phyloP scores from a whole-genome alignment of 805 yeast genomes.

The Candida vartiovaarae region DNA sequence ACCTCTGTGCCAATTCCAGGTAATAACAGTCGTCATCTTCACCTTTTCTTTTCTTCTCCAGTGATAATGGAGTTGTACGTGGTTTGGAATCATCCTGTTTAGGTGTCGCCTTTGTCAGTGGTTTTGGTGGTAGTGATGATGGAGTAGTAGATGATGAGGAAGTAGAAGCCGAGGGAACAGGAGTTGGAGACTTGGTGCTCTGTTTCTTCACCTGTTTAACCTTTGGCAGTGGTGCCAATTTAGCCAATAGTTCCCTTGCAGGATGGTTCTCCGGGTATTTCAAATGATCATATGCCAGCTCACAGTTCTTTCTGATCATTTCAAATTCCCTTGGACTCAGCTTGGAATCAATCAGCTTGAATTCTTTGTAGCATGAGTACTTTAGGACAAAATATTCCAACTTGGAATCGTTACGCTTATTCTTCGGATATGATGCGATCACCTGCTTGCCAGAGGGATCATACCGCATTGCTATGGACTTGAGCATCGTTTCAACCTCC shows the following conservation, averaged over 20 bases:
- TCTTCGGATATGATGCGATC: constrained; percentile 24
- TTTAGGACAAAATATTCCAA: constrained; percentile 29
- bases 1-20: constrained; percentile 37
- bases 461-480: constrained; percentile 23
- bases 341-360: constrained; percentile 12
- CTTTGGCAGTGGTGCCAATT: not conserved
- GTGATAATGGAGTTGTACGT: not conserved
- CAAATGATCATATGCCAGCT: constrained; percentile 14
- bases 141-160: not conserved
- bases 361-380: constrained; percentile 27
- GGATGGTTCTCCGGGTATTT: constrained; percentile 11
- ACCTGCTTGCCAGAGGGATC: constrained; percentile 18
- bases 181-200: not conserved
- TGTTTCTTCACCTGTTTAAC: not conserved
- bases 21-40: constrained; percentile 29
- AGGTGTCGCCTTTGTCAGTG: not conserved
- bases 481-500: constrained; percentile 25
- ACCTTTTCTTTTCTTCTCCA: constrained; percentile 6
- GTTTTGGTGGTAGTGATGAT: not conserved
- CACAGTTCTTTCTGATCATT: constrained; percentile 10
- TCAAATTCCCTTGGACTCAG: constrained; percentile 5
- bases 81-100: not conserved
- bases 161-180: not conserved
- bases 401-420: constrained; percentile 21
- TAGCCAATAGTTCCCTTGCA: constrained; percentile 10